Conservation (phyloP, 2,329 filamentous ascomycete genomes). For the Calonectria henricotiae region DNA sequence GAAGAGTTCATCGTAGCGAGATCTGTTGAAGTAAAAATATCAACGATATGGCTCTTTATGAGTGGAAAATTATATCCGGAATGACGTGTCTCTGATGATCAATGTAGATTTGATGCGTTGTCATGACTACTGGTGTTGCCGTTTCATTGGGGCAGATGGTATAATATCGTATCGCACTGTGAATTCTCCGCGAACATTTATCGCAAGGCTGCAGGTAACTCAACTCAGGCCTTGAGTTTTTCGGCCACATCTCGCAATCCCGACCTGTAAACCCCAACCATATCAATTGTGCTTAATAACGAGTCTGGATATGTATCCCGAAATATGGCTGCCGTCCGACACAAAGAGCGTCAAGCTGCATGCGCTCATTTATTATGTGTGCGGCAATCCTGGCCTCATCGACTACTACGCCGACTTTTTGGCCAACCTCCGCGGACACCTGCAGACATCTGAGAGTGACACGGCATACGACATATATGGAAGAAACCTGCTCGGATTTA, state of each 20-base stretch:
- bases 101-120: not conserved
- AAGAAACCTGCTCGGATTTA: slow-evolving; percentile 73
- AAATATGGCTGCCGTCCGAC: slow-evolving; percentile 55
- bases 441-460: slow-evolving; percentile 63
- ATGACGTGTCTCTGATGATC: not conserved
- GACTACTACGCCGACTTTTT: slow-evolving; percentile 82
- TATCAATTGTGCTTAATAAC: not conserved
- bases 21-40: no score
- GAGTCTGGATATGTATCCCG: slow-evolving; percentile 44
- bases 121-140: not conserved
- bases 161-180: slow-evolving; percentile 12
- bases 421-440: slow-evolving; percentile 68
- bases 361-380: slow-evolving; percentile 79
- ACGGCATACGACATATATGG: slow-evolving; percentile 71
- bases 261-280: not conserved
- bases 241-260: not conserved
- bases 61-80: not conserved
- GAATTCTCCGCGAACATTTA: not conserved
- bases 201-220: not conserved
- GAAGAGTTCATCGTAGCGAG: not conserved
- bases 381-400: slow-evolving; percentile 84
- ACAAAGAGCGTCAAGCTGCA: slow-evolving; percentile 47
- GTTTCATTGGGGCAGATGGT: slow-evolving; percentile 8
- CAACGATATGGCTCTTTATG: no score
- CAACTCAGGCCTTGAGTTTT: slow-evolving; percentile 4